Conservation (phyloP, 2,329 filamentous ascomycete genomes). For the Ophiocordyceps polyrhachis-furcata region DNA sequence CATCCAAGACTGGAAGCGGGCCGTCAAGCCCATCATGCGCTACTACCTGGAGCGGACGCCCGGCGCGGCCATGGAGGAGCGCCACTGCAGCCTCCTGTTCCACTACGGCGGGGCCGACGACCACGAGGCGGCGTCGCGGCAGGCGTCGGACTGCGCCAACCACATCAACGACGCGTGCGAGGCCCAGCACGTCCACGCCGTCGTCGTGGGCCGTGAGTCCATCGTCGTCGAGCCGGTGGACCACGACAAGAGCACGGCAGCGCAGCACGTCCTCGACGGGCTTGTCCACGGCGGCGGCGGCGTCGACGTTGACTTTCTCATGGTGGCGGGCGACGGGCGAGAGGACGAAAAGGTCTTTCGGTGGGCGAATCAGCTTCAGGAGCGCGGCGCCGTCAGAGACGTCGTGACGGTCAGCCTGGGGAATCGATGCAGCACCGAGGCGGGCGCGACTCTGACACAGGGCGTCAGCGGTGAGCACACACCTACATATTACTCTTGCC, state of each 20-base stretch:
- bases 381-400: conserved; percentile 38
- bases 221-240: conserved; percentile 72
- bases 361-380: conserved; percentile 68
- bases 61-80: conserved; percentile 72
- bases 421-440: conserved; percentile 70
- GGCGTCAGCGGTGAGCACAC: conserved; percentile 82
- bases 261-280: conserved; percentile 50
- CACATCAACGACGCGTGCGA: conserved; percentile 92
- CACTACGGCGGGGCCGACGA: conserved; percentile 76
- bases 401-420: conserved; percentile 78
- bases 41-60: conserved; percentile 87
- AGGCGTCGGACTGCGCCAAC: conserved; percentile 76
- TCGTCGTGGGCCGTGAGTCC: conserved; percentile 60
- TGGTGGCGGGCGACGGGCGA: conserved; percentile 77
- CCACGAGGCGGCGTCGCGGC: conserved; percentile 51
- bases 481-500: too few species aligned
- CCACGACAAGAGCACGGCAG: conserved; percentile 76
- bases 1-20: conserved; percentile 63
- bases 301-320: conserved; percentile 53
- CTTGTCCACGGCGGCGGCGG: conserved; percentile 14
- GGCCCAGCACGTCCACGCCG: conserved; percentile 64
- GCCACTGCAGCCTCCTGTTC: conserved; percentile 82
- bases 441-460: conserved; percentile 68
- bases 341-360: conserved; percentile 89
- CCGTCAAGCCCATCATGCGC: conserved; percentile 62